Percentiles rank a stretch among this genome's conserved stretches.
Evolutionary conservation across 2,329 filamentous ascomycete species (phyloP).

Genomic region (Torrubiellomyces zombiae): DNA sequence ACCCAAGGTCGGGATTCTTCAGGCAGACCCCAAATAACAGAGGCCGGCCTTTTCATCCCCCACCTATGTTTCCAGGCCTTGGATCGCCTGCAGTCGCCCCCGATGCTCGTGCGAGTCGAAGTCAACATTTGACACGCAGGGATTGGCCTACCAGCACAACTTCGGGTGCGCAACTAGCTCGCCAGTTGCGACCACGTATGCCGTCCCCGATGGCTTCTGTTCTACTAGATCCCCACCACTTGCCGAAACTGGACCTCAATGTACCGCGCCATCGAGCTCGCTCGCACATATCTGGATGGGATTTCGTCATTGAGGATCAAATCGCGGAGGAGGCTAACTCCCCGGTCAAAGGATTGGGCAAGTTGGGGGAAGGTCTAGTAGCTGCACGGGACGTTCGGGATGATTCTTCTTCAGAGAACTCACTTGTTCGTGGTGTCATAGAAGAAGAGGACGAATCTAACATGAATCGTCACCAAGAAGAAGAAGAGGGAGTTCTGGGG

Average conservation of each 20-base stretch:
- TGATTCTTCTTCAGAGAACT: slow-evolving; percentile 44
- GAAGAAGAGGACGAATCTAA: slow-evolving; percentile 40
- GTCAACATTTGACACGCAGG: slow-evolving; percentile 1
- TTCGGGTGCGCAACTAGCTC: slow-evolving; percentile 29
- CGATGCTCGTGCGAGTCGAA: slow-evolving; percentile 21
- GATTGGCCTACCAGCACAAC: slow-evolving; percentile 13
- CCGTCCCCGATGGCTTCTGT: slow-evolving; percentile 57
- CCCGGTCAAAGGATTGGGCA: slow-evolving; percentile 40
- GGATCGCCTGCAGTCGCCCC: slow-evolving; percentile 42
- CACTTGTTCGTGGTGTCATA: slow-evolving; percentile 31
- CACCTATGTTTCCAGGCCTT: slow-evolving; percentile 57
- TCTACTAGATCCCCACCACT: slow-evolving; percentile 59
- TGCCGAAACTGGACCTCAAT: slow-evolving; percentile 37
- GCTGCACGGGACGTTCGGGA: slow-evolving; percentile 35
- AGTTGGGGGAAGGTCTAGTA: slow-evolving; percentile 18
- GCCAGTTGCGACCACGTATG: too few species aligned
- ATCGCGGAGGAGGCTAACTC: slow-evolving; percentile 31
- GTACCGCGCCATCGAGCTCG: slow-evolving; percentile 28
- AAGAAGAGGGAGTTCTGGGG: slow-evolving; percentile 37
- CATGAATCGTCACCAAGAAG: slow-evolving; percentile 24
- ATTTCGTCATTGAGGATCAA: too few species aligned
- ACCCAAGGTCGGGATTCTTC: slow-evolving; percentile 50
- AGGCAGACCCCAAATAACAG: slow-evolving; percentile 39
- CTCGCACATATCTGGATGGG: too few species aligned
- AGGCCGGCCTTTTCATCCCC: slow-evolving; percentile 49